Evolutionary conservation across 257 asterid genomes (phyloP).

Genomic region (Nicotiana tomentosiformis): DNA sequence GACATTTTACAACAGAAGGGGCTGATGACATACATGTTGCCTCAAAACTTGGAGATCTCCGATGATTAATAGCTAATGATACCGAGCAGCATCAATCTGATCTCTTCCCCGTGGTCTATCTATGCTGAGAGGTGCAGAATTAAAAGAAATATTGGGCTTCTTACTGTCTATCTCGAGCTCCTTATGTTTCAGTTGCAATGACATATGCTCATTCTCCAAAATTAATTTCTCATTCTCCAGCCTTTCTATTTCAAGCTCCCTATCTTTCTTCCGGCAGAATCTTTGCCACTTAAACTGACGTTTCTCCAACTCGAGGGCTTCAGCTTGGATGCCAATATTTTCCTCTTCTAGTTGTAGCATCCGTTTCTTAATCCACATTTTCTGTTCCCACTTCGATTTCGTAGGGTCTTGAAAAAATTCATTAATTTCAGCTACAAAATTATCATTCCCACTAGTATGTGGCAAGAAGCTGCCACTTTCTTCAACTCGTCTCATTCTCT

Average conservation of each 20-base stretch:
- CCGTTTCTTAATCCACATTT: slow-evolving; percentile 32
- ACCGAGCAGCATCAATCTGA: slow-evolving; percentile 16
- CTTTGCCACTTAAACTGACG: slow-evolving; percentile 31
- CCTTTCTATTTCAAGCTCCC: slow-evolving; percentile 29
- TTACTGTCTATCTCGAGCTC: slow-evolving; percentile 14
- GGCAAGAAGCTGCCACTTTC: slow-evolving; percentile 7
- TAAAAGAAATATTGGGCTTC: slow-evolving; percentile 17
- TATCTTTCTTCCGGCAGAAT: slow-evolving; percentile 29
- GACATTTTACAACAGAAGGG: slow-evolving; percentile 1
- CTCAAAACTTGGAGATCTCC: slow-evolving; percentile 3
- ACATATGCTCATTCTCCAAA: slow-evolving; percentile 25
- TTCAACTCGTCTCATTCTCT: slow-evolving; percentile 4
- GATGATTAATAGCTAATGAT: slow-evolving; percentile 8
- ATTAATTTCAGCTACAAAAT: slow-evolving; percentile 24
- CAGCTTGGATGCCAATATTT: slow-evolving; percentile 28
- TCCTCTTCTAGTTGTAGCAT: slow-evolving; percentile 32
- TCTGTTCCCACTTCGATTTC: slow-evolving; percentile 22
- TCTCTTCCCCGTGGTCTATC: slow-evolving; percentile 19
- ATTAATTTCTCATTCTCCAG: slow-evolving; percentile 27
- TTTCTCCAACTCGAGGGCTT: slow-evolving; percentile 32
- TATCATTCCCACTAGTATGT: slow-evolving; percentile 4
- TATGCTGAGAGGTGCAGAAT: slow-evolving; percentile 1
- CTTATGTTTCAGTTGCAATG: slow-evolving; percentile 25
- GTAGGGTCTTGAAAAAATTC: slow-evolving; percentile 24
- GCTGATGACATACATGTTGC: not conserved